Evolutionary conservation across 768 basidiomycete species (phyloP).

Genomic region (Boletus vinaceobasis): DNA sequence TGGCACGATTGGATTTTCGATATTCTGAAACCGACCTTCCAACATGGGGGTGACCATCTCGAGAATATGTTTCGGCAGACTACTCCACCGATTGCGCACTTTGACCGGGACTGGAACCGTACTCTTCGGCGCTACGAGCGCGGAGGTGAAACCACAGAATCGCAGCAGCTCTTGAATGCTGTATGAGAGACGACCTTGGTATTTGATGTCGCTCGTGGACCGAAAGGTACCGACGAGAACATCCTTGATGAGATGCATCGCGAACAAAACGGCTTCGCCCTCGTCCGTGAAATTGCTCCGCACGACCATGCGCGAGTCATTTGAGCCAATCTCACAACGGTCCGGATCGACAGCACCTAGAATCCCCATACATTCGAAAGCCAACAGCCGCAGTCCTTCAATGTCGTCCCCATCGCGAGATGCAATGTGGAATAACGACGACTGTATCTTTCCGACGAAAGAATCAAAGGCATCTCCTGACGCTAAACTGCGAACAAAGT

Average conservation of each 20-base stretch:
- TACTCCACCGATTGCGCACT: constrained; percentile 74
- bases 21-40: constrained; percentile 59
- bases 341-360: constrained; percentile 96
- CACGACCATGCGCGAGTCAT: constrained; percentile 66
- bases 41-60: constrained; percentile 86
- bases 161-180: constrained; percentile 87
- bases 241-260: constrained; percentile 79
- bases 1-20: constrained; percentile 38
- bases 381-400: constrained; percentile 62
- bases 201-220: constrained; percentile 89
- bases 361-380: constrained; percentile 88
- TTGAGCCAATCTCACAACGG: constrained; percentile 65
- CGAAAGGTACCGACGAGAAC: constrained; percentile 88
- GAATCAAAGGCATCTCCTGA: constrained; percentile 88
- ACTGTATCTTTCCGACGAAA: constrained; percentile 63
- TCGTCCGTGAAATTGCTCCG: constrained; percentile 79
- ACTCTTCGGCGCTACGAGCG: constrained; percentile 57
- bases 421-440: constrained; percentile 63
- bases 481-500: constrained; percentile 57
- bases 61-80: constrained; percentile 74
- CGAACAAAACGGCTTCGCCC: constrained; percentile 73
- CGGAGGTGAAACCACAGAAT: constrained; percentile 81
- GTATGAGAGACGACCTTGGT: constrained; percentile 86
- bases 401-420: constrained; percentile 76
- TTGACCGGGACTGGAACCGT: constrained; percentile 55